Evolutionary conservation across 2,329 filamentous ascomycete genomes (phyloP).

Genomic region (Botrytis cinerea): DNA sequence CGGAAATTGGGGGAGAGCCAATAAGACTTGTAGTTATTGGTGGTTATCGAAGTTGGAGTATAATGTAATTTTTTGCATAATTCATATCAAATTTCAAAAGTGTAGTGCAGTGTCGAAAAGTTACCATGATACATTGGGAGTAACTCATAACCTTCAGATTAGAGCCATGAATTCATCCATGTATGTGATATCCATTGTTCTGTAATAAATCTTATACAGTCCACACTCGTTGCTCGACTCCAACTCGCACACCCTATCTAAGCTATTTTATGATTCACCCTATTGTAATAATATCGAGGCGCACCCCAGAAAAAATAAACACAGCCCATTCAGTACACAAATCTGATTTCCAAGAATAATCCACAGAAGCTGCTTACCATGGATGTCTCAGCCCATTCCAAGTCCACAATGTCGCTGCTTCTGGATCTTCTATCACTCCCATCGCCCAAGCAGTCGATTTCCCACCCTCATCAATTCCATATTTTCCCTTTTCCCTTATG

Average conservation of each 20-base stretch:
- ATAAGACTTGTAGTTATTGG: neutral
- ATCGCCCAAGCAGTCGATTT: neutral
- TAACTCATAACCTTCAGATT: neutral
- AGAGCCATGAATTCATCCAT: neutral
- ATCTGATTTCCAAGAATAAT: neutral
- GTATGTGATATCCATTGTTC: neutral
- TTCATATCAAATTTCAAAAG: no score
- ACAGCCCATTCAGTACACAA: neutral
- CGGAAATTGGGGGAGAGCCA: fast-evolving
- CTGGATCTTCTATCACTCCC: neutral
- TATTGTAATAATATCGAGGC: neutral
- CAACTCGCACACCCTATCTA: neutral
- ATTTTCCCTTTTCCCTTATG: slow-evolving; percentile 7
- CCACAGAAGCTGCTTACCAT: neutral
- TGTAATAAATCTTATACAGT: neutral
- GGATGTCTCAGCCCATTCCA: slow-evolving; percentile 11
- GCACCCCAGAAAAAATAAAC: neutral
- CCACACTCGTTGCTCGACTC: neutral
- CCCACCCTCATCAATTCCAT: slow-evolving; percentile 8
- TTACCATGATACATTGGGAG: neutral
- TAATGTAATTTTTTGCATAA: neutral
- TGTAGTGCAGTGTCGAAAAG: neutral
- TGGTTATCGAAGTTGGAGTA: neutral
- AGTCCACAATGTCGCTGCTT: slow-evolving; percentile 4
- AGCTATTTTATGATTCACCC: neutral